Base-by-base conservation (phyloP, 2,329 filamentous ascomycete genomes). In the Pseudofabraea citricarpa region DNA sequence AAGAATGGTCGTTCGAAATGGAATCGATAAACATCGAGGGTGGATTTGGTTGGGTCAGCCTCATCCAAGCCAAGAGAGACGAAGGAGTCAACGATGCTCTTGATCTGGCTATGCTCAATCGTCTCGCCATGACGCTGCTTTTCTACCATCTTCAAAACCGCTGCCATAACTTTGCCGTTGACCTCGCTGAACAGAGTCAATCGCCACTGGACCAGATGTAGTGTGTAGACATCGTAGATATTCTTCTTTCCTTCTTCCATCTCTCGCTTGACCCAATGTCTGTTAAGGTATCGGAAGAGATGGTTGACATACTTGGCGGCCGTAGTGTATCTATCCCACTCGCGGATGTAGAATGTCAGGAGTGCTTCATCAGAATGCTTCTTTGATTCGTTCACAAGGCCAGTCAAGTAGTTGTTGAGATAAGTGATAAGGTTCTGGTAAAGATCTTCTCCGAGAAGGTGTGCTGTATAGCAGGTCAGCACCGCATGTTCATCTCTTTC, bases 221-320 rank as follows among this genome's bases (percentile, higher is more conserved):
- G 71, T 0, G 93, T 98, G 67, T 98, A 98, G 37, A 98, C 93
- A 64, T 98, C 93, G 65, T 94, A 97, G 6, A 97, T 87, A 58
- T 91, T 87, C 72, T 97, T 96, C 71, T 98, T 97, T 24, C 93
- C 93, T 65, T 98, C 93, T 51, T 98, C 93, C 69, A 98, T 95
- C 69, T 98, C 93, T 22, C 93, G 79, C 75, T 96, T 98, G 2
- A 98, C 93, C 93, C 94, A 98, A 68, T 98, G 93, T 22, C 93
- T 81, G 62, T 98, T 98, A 20, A 98, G 79, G 62, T 98, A 98
- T 42, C 85, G 76, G 73, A 98, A 98, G 6, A 98, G 72, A 63
- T 98, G 91, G 66, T 98, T 94, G 64, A 96, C 93, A 69, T 95
- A 98, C 66, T 94, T 95, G 47, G 90, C 93, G 1, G 93, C 91